phyloP scores from a whole-genome alignment of 139 green algal species.

The Tetradesmus obliquus region DNA sequence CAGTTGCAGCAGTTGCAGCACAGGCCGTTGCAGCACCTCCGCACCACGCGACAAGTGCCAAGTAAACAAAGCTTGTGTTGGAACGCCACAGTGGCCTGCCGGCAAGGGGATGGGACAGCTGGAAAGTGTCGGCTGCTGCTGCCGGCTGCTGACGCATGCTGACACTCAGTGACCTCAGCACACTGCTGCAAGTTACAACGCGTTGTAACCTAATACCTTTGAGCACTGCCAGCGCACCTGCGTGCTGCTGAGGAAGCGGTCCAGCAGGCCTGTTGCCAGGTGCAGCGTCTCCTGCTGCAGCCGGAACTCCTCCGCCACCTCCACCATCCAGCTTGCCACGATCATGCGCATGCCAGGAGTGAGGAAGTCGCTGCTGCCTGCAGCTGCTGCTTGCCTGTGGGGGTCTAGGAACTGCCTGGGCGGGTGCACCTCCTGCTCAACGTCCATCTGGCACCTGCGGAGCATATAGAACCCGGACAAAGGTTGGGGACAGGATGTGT shows the following conservation, averaged over 20 bases:
- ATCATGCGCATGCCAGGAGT: constrained; percentile 59
- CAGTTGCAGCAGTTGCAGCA: neutral
- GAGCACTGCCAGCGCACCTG: neutral
- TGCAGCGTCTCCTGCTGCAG: constrained; percentile 69
- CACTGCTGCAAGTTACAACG: no score
- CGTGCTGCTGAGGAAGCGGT: constrained; percentile 62
- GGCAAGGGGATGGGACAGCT: neutral
- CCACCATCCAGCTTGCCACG: constrained; percentile 64
- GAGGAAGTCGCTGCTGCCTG: constrained; percentile 26
- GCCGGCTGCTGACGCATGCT: neutral
- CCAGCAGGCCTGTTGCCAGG: constrained; percentile 53
- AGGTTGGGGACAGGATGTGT: neutral
- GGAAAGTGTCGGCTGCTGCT: neutral
- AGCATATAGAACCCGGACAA: no score
- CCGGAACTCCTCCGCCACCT: constrained; percentile 58
- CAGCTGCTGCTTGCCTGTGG: neutral
- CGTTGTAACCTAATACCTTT: no score
- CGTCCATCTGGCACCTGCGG: constrained; percentile 11
- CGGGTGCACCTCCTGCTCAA: neutral
- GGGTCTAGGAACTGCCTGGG: neutral
- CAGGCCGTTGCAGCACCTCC: neutral
- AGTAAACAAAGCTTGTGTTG: no score
- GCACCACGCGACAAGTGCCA: neutral
- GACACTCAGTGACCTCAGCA: no score
- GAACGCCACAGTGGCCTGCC: no score